These are phyloP conservation scores for Olyra latifolia DNA, from an alignment of 176 grass and related monocot genomes.

Conservation along the genomic window DNA sequence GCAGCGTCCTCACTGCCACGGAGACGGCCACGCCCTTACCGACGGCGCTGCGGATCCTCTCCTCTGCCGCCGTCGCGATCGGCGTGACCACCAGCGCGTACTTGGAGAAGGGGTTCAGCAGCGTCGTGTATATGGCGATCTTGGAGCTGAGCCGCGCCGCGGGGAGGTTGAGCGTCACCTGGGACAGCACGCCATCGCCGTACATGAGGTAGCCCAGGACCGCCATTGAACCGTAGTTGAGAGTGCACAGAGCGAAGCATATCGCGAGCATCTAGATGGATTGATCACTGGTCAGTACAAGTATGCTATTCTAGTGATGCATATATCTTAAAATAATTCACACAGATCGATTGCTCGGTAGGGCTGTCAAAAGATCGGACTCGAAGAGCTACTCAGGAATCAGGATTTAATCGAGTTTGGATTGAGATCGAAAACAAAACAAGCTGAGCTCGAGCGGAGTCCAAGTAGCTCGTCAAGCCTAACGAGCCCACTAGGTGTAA, in stretches of 20 bases:
- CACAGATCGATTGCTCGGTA: not conserved
- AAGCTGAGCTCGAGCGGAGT: too few species aligned
- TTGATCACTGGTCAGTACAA: not conserved
- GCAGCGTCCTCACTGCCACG: conserved; percentile 30
- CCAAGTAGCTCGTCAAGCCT: too few species aligned
- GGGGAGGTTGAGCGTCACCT: conserved; percentile 75
- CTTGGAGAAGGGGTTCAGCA: conserved; percentile 56
- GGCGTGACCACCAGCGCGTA: conserved; percentile 58
- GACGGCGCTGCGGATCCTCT: conserved; percentile 8
- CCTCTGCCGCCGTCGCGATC: conserved; percentile 44
- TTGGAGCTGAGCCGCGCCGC: conserved; percentile 38
- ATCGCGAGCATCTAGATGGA: conserved; percentile 46
- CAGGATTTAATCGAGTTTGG: too few species aligned
- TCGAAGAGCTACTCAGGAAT: too few species aligned
- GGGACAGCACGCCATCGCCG: conserved; percentile 50
- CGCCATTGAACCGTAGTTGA: conserved; percentile 66
- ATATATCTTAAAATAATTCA: not conserved
- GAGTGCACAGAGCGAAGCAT: conserved; percentile 54
- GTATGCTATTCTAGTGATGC: not conserved
- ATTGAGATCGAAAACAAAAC: too few species aligned
- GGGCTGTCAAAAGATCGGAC: too few species aligned
- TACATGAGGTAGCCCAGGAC: conserved; percentile 84
- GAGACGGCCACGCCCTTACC: not conserved
- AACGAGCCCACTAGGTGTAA: too few species aligned
- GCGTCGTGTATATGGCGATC: conserved; percentile 56